Base-by-base conservation (phyloP, 768 basidiomycete species). In the Kwoniella europaea region DNA sequence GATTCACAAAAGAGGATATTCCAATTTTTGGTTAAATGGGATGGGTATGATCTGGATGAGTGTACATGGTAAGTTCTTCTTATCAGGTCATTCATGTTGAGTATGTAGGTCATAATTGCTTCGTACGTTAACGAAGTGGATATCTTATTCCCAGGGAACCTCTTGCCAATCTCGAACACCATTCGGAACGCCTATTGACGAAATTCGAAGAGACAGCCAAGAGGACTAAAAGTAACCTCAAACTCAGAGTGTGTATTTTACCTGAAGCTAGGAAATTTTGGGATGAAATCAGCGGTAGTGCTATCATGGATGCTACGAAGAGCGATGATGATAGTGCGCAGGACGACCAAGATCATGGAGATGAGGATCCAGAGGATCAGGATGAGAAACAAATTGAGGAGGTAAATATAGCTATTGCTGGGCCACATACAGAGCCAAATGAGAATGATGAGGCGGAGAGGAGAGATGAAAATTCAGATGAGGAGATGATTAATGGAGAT, bases 21-120 rank as follows among this genome's bases (percentile, higher is more conserved):
- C 27, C 35, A 67, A 43, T 72, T 68, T 46, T 41, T 72, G n/a
- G 67, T 72, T 42, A 63, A 68, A 55, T 72, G 71, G 71, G 67
- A 63, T 18, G 67, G 67, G 0, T 72, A 67, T 12, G 62, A 46
- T 7, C 52, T 68, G 66, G 41, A 64, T 27, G 71, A 72, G 15
- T 72, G 65, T 22, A 72, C 71, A 4, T 72, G 71, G 71, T 72
- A 42, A 58, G 66, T 63, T 60, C 43, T 27, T 27, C 27, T 4
- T 27, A 27, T 27, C 27, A 3, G 27, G 27, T 4, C 27, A 27
- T 27, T 27, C 3, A 27, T 27, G 2, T 27, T 27, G 27, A 27
- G 27, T 27, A 27, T 27, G 27, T 4, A 27, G 4, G 4, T 3
- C 27, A 27, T 27, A 4, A 27, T 27, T 27, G 3, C 4, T 27